Evolutionary conservation across 2,329 filamentous ascomycete genomes (phyloP).

Genomic region (Paecilomyces niveus): DNA sequence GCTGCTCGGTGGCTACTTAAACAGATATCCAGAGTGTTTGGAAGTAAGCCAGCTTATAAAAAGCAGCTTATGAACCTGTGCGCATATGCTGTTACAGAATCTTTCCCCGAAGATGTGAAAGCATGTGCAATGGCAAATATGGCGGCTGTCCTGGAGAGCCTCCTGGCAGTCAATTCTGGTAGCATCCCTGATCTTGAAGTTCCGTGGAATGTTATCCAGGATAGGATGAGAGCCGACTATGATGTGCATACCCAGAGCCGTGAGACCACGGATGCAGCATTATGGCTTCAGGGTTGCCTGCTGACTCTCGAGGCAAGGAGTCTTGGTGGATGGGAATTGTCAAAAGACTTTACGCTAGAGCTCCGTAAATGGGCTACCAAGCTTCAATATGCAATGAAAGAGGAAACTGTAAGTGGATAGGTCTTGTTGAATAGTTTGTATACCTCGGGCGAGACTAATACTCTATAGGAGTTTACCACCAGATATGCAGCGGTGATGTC

Average conservation of each 20-base stretch:
- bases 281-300: slow-evolving; percentile 32
- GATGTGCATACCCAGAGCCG: slow-evolving; percentile 25
- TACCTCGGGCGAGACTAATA: slow-evolving; percentile 1
- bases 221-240: slow-evolving; percentile 16
- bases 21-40: slow-evolving; percentile 19
- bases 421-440: neutral
- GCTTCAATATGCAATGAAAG: slow-evolving; percentile 31
- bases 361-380: slow-evolving; percentile 25
- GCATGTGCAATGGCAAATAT: slow-evolving; percentile 23
- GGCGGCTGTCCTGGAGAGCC: slow-evolving; percentile 22
- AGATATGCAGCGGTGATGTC: slow-evolving; percentile 30
- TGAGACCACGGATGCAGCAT: slow-evolving; percentile 27
- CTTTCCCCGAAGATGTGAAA: slow-evolving; percentile 20
- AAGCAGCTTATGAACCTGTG: slow-evolving; percentile 22
- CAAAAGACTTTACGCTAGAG: slow-evolving; percentile 12
- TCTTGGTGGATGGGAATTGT: slow-evolving; percentile 5
- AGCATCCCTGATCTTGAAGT: slow-evolving; percentile 15
- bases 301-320: slow-evolving; percentile 18
- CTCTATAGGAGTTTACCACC: slow-evolving; percentile 30
- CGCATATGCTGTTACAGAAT: slow-evolving; percentile 19
- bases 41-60: slow-evolving; percentile 13
- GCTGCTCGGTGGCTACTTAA: slow-evolving; percentile 28
- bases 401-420: slow-evolving; percentile 33
- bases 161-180: slow-evolving; percentile 14
- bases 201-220: slow-evolving; percentile 20